Evolutionary conservation across 495 filamentous ascomycete genomes (phyloP).

Genomic region (Talaromyces borbonicus): DNA sequence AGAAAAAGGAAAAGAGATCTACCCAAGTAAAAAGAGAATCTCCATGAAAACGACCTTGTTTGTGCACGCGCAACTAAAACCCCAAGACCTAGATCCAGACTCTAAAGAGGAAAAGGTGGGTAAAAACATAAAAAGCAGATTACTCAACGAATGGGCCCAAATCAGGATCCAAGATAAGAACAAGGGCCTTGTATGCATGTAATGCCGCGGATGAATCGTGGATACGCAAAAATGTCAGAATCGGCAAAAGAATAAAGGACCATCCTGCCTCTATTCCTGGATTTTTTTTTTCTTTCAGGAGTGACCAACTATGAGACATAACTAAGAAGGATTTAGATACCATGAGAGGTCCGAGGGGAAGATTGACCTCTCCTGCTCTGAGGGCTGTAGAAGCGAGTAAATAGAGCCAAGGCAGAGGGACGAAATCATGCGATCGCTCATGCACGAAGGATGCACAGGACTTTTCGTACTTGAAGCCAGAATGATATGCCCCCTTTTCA

Average conservation of each 20-base stretch:
- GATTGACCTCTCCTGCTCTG: too few species aligned
- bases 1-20: neutral
- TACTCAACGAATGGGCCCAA: too few species aligned
- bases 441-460: too few species aligned
- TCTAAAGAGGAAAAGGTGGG: neutral
- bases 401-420: too few species aligned
- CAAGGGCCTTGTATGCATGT: neutral
- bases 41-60: neutral
- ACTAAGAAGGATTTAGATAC: too few species aligned
- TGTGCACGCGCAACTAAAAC: neutral
- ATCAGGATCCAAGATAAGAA: too few species aligned
- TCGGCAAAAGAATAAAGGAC: neutral
- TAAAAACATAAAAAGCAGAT: neutral
- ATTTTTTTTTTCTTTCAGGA: neutral
- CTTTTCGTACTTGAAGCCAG: too few species aligned
- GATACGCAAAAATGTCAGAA: neutral
- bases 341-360: neutral
- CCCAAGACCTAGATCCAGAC: neutral
- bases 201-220: neutral
- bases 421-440: too few species aligned
- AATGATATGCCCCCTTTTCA: neutral
- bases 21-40: neutral
- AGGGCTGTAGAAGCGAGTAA: too few species aligned
- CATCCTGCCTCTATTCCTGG: neutral
- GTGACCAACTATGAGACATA: too few species aligned